Base-by-base conservation (phyloP, 129 eudicot genomes). In the Escallonia herrerae region DNA sequence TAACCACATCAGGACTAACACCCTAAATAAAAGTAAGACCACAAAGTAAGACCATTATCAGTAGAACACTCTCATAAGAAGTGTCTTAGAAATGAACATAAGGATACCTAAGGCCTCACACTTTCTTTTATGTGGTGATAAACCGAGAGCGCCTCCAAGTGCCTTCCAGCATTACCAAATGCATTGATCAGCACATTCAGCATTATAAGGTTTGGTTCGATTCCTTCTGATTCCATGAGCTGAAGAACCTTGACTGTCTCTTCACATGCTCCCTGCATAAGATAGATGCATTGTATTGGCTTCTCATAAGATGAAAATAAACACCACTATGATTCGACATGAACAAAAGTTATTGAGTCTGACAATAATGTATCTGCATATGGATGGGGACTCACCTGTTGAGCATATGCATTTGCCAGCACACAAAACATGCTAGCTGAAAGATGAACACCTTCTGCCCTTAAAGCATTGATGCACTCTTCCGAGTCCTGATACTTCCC, bases 381-480 rank as follows among this genome's bases (percentile, higher is more conserved):
- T 42, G 33, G 46, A 48, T 11, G 5, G 40, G 4, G 66, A 60
- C 63, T 48, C 66, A 83, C 95, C 95, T 87, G 95, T 76, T 91
- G 93, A 41, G 97, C 97, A 84, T 82, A 91, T 43, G 97, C 97
- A 68, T 91, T 84, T 71, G 97, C 94, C 8, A 90, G 80, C 71
- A 80, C 95, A 76, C 86, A 84, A 67, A 79, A 86, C 59, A 81
- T 72, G 72, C 81, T 80, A 58, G 90, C 83, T 48, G 93, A 74
- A 52, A 84, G 82, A 57, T 74, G 71, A 60, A 90, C 72, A 63
- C 86, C 90, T 90, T 84, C 84, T 40, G 57, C 55, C 63, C 77
- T 78, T 39, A 91, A 71, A 22, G 87, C 76, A 67, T 75, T 64
- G 62, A 82, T 40, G 63, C 95, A 84, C 52, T 78, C 84, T 68